phyloP scores from a whole-genome alignment of 257 asterid species.

The Asclepias syriaca region DNA sequence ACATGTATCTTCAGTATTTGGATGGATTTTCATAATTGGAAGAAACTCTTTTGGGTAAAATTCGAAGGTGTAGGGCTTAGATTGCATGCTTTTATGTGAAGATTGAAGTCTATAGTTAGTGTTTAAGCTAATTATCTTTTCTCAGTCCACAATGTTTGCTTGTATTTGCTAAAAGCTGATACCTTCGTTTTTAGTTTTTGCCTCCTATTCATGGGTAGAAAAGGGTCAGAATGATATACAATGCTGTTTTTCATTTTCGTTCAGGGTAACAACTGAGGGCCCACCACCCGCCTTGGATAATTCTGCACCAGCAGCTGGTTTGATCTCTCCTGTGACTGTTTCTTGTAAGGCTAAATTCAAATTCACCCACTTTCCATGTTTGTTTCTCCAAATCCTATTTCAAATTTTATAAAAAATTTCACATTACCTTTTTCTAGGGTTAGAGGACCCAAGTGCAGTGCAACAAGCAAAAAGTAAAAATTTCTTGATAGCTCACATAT shows the following conservation, averaged over 20 bases:
- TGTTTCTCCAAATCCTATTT: constrained; percentile 3
- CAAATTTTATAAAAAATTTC: neutral
- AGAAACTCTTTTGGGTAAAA: neutral
- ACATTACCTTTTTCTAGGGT: neutral
- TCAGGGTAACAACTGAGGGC: constrained; percentile 49
- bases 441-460: neutral
- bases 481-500: neutral
- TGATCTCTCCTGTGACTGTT: constrained; percentile 27
- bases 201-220: neutral
- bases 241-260: constrained; percentile 22
- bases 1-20: too few species aligned
- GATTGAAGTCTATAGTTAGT: neutral
- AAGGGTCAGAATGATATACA: constrained; percentile 10
- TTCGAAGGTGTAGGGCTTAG: neutral
- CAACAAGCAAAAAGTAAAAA: neutral
- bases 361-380: constrained; percentile 10
- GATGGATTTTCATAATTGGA: neutral
- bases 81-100: neutral
- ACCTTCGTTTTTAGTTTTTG: neutral
- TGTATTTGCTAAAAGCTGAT: neutral
- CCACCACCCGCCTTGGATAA: constrained; percentile 16
- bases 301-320: constrained; percentile 32
- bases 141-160: neutral
- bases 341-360: constrained; percentile 40
- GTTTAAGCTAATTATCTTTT: neutral